phyloP scores from a whole-genome alignment of 129 eudicot genomes.

The Mikania micrantha region DNA sequence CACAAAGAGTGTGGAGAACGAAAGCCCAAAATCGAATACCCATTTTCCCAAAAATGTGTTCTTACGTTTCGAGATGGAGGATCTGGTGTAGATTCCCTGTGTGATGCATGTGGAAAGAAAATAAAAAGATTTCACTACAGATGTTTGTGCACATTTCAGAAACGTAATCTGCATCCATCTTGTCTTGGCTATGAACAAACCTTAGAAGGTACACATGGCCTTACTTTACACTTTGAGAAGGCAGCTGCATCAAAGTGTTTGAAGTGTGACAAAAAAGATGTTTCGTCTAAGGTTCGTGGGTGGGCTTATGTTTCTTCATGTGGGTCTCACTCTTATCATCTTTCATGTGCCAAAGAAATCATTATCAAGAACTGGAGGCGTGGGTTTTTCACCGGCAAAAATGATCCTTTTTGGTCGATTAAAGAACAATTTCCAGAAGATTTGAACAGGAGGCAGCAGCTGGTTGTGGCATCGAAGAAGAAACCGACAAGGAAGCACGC shows the following conservation, averaged over 20 bases:
- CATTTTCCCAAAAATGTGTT: neutral
- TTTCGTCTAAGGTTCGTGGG: neutral
- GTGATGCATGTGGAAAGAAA: slow-evolving; percentile 5
- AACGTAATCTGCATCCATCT: neutral
- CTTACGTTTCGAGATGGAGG: neutral
- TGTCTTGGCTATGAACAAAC: neutral
- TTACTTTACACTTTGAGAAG: neutral
- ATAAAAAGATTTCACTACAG: neutral
- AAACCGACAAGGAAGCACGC: neutral
- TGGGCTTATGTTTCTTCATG: slow-evolving; percentile 14
- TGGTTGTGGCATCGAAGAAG: neutral
- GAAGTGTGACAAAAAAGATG: neutral
- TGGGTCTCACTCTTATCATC: neutral
- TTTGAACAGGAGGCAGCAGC: neutral
- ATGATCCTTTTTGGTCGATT: slow-evolving; percentile 2
- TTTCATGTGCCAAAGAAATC: neutral
- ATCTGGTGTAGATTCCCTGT: neutral
- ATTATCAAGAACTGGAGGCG: neutral
- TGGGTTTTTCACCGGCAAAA: neutral
- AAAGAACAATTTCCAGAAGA: neutral
- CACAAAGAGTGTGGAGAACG: neutral
- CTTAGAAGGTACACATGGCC: neutral
- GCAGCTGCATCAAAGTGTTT: neutral
- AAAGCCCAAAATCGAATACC: neutral
- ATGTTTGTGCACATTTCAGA: neutral